Evolutionary conservation across 2,329 filamentous ascomycete genomes (phyloP), one percentile per base, ranked within the genome.

Genomic region (Nothopassalora personata): DNA sequence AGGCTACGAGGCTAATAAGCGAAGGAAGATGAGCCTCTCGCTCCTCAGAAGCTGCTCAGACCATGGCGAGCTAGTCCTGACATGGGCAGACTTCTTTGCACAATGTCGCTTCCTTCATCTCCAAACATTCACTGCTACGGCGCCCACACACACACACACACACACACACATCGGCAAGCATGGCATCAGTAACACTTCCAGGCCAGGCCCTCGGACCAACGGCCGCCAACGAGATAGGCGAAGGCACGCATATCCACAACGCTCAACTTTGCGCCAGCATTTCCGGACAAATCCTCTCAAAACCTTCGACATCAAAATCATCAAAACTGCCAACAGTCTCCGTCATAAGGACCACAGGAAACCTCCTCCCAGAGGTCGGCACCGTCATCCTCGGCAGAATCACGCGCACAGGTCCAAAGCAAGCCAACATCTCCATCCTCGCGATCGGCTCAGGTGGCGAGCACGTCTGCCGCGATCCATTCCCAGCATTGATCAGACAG

Each of bases 341-440:
- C 3, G 71, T 78, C 59, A 59, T 65, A 8, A 71, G 72, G 15
- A 72, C 77, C 67, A 84, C 83, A 72, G 83, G 84, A 61, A 89
- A 91, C 73, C 84, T 97, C 9, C 93, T 97, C 7, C 94, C 94
- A 1, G 85, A 89, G 66, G 90, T 97, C 45, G 84, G 86, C 69
- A 88, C 88, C 67, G 80, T 86, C 15, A 90, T 97, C 43, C 83
- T 99, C 43, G 91, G 90, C 64, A 86, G 89, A 36, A 90, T 99
- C 45, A 90, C 90, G 36, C 87, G 93, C 51, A 87, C 97, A 58
- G 88, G 89, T 73, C 88, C 90, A 50, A 86, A 89, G 62, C 91
- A 96, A 77, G 92, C 91, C 5, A 88, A 87, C 28, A 87, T 95
- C 56, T 87, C 88, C 23, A 97, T 97, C 66, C 82, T 96, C 60